A percentile compares a stretch with the other conserved stretches of the same genome.
Evolutionary conservation across 257 asterid genomes (phyloP).

Genomic region (Solanum corneliomulleri): DNA sequence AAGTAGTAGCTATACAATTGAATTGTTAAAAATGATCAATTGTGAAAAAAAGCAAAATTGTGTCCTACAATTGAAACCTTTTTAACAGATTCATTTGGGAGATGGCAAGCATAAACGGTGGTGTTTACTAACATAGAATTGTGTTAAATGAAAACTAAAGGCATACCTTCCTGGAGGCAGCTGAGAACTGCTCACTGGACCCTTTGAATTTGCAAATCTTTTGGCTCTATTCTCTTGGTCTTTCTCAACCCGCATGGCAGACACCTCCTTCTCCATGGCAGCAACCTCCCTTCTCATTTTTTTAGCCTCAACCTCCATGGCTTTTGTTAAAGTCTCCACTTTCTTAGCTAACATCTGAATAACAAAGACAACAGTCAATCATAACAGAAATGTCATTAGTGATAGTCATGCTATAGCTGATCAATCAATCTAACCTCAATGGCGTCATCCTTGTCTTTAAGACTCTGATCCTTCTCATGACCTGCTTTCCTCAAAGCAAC

Average conservation of each 20-base stretch:
- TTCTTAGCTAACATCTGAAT: conserved; percentile 83
- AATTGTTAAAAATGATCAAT: not conserved
- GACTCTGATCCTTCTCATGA: conserved; percentile 92
- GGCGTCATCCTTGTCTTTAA: conserved; percentile 94
- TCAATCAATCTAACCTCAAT: conserved; percentile 51
- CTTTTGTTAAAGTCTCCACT: conserved; percentile 89
- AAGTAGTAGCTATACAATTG: not conserved
- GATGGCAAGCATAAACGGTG: not conserved
- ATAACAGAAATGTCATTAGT: not conserved
- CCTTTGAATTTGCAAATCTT: conserved; percentile 52
- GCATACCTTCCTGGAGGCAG: conserved; percentile 66
- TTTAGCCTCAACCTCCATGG: conserved; percentile 97
- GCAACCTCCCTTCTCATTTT: conserved; percentile 98
- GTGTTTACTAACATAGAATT: not conserved
- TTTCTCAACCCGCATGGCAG: conserved; percentile 92
- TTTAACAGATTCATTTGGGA: not conserved
- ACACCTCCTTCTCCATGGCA: conserved; percentile 98
- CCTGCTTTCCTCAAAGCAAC: conserved; percentile 75
- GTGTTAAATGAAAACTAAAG: not conserved
- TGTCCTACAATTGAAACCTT: not conserved
- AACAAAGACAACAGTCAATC: not conserved
- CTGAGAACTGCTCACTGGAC: conserved; percentile 65
- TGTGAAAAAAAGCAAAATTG: not conserved
- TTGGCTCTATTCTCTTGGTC: conserved; percentile 72
- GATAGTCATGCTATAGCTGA: not conserved